Evolutionary conservation across 2,329 filamentous ascomycete species (phyloP), one percentile per base, ranked within the genome.

Genomic region (Didymella sp.): DNA sequence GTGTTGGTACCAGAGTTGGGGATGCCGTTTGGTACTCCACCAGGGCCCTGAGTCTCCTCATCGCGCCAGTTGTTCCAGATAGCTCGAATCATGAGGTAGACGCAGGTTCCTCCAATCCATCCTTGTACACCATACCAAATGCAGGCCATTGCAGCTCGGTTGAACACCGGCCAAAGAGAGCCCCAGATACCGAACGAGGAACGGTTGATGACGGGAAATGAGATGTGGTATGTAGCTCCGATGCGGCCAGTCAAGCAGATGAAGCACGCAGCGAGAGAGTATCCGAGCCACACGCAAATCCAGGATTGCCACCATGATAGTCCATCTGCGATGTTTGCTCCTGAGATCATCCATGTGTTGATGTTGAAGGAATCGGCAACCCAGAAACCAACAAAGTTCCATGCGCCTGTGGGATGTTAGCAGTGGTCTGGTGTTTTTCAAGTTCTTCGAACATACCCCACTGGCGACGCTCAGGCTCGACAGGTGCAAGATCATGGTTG

Each of bases 291-390:
- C 40, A 96, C 90, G 70, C 90, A 92, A n/a, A 78, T 63, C 76
- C 76, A 79, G 2, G 90, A 89, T 78, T 96, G 91, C 92, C 92
- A 96, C 92, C 92, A 96, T 7, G 90, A 91, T 21, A 96, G 81
- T 12, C 91, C 91, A 44, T 79, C 81, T 1, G 89, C 84, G 30
- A 96, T 91, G 85, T 92, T 92, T 33, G 89, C 87, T 1, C 89
- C 91, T 0, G 90, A 89, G 61, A 96, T 95, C 91, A 96, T 96
- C 92, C 91, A 96, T 1, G 91, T 95, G 76, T 94, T 95, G 69
- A 78, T 77, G 60, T 78, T 78, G 67, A 78, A 78, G 2, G 74
- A 77, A 78, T 86, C 63, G 43, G 70, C 51, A 27, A 59, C 43
- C 56, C 56, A 59, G 38, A 59, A 59, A 3, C 51, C 56, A 4